Evolutionary conservation across 2,329 filamentous ascomycete genomes (phyloP).

Genomic region (Neoscytalidium dimidiatum): DNA sequence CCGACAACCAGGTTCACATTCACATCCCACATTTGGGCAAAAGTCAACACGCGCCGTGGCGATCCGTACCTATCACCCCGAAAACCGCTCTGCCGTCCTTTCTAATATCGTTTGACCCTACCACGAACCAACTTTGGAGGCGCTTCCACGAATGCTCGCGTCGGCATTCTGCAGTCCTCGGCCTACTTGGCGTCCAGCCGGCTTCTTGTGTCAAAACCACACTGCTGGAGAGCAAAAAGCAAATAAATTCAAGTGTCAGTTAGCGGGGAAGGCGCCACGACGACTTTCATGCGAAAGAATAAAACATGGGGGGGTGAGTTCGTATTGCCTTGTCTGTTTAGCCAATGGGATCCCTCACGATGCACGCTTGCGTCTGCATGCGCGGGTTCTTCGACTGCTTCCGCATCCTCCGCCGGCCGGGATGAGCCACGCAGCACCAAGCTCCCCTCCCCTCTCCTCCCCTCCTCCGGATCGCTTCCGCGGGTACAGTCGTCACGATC

Average conservation of each 20-base stretch:
- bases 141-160: no score
- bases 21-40: neutral
- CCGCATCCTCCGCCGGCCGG: neutral
- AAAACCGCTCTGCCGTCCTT: neutral
- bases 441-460: no score
- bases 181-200: neutral
- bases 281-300: neutral
- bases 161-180: neutral
- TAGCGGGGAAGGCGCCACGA: neutral
- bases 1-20: neutral
- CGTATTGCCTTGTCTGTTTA: neutral
- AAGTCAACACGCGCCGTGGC: neutral
- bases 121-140: neutral
- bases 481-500: no score
- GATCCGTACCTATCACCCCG: neutral
- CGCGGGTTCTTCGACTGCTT: neutral
- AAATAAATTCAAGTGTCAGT: neutral
- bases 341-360: neutral
- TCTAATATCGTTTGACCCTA: neutral
- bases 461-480: no score
- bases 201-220: neutral
- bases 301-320: neutral
- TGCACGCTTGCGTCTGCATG: neutral
- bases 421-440: no score
- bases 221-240: neutral